Evolutionary conservation across 106 monocot genomes (phyloP), one percentile per base, ranked within the genome.

Genomic region (Dendrobium catenatum): DNA sequence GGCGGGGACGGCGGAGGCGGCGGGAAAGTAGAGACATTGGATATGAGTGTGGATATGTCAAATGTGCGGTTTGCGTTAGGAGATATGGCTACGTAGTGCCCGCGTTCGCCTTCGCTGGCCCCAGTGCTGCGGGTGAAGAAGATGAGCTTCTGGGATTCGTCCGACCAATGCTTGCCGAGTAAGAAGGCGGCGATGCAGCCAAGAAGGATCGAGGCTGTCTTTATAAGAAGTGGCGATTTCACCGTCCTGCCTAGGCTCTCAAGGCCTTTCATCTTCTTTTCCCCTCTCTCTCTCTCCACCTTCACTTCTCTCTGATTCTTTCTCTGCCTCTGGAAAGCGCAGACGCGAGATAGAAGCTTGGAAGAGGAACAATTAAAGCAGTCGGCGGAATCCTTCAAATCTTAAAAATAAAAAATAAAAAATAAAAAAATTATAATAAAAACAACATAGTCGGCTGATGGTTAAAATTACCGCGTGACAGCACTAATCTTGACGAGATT

Each of bases 91-190:
- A 86, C 85, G 78, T 85, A 78, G 73, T 82, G 78, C 47, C 86
- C 27, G 67, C 27, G 26, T 27, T 24, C 20, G 27, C 31, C 24
- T 6, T 24, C 42, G 26, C 31, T 29, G 43, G 26, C 26, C 42
- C 41, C 0, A 79, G 72, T 18, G 54, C 15, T 40, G 77, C 73
- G 1, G 49, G 41, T 80, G 82, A 76, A 89, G 83, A 89, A 87
- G 78, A 85, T 6, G 81, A 82, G 31, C 72, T 74, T 78, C 42
- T 75, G 26, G 76, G 55, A 75, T 46, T 78, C 77, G 19, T 81
- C 75, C 59, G 89, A 89, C 86, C 88, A 91, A 73, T 84, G 86
- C 76, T 73, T 84, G 37, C 95, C 95, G 75, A 95, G 79, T 86
- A 81, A 85, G 86, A 93, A 93, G 86, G 90, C 88, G 79, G 85